Evolutionary conservation across 192 early-diverging fungal species (phyloP), one percentile per base, ranked within the genome.

Genomic region (Jimgerdemannia flammicorona): DNA sequence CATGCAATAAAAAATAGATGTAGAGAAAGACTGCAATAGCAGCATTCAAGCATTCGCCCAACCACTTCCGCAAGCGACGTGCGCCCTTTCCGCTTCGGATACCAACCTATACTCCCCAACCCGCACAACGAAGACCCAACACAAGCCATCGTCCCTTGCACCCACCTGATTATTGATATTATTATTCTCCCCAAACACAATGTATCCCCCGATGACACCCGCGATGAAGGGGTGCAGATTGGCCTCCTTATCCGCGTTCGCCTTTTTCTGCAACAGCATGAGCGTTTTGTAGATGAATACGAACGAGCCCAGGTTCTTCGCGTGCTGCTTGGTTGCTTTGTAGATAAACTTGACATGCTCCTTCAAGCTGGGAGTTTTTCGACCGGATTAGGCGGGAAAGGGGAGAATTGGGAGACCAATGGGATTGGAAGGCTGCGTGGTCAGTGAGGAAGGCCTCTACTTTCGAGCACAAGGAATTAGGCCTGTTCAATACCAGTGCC

Each of bases 131-230:
- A 65, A 19, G 19, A 18, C 64, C 64, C 14, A 19, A 18, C 19
- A 19, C 64, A 65, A 19, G 19, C 64, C 14, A 14, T 65, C 1
- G 19, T 68, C 19, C 67, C 6, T 41, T 68, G 9, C 54, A 59
- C 72, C 66, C 84, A 95, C 93, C 89, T 99, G 97, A 78, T 97
- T 92, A 84, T 99, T 99, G 78, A 99, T 89, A 81, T 91, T 93
- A 77, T 93, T 98, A 79, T 98, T 96, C 72, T 96, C 91, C 44
- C 95, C 95, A 90, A 99, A 99, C 17, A 99, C 91, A 84, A 93
- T 81, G 81, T 96, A 97, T 4, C 96, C 96, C 9, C 97, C 96
- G 42, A 97, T 86, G 59, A 94, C 77, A 40, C 97, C 97, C 4
- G 97, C 95, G 43, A 97, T 68, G 80, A 99, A 99, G 14, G 96